phyloP scores from a whole-genome alignment of 2,329 filamentous ascomycete genomes.

The Cercospora berteroae region DNA sequence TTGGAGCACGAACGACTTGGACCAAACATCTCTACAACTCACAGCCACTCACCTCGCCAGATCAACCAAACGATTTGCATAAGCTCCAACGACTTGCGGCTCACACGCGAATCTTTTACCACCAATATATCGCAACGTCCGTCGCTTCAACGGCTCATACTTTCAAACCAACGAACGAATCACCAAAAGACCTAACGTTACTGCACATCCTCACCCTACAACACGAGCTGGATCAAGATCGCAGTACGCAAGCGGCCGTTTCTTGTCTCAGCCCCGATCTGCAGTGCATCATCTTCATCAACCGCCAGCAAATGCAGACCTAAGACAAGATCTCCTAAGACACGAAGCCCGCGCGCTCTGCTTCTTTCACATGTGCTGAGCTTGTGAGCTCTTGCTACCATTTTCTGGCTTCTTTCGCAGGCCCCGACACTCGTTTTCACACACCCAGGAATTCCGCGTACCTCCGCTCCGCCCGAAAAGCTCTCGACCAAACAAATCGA shows the following conservation, averaged over 20 bases:
- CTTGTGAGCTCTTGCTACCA: not conserved
- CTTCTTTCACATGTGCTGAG: not conserved
- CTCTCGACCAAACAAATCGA: not conserved
- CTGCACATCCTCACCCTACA: not conserved
- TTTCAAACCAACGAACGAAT: not conserved
- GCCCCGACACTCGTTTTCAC: not conserved
- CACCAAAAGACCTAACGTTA: not conserved
- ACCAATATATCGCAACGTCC: not conserved
- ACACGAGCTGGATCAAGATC: not conserved
- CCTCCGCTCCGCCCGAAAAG: not conserved
- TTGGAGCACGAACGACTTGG: not conserved
- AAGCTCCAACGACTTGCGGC: not conserved
- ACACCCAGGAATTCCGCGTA: not conserved
- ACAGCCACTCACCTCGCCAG: not conserved
- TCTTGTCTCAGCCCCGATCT: not conserved
- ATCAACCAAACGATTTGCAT: not conserved
- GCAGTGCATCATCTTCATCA: not conserved
- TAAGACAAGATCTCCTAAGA: not conserved
- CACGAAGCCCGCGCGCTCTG: not conserved
- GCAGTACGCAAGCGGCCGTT: not conserved
- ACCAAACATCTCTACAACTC: not conserved
- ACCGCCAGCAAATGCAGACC: not conserved
- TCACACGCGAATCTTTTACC: not conserved
- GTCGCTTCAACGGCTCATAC: not conserved
- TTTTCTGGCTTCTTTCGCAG: not conserved